Evolutionary conservation across 2,329 filamentous ascomycete species (phyloP), one percentile per base, ranked within the genome.

Genomic region (Aspergillus texensis): DNA sequence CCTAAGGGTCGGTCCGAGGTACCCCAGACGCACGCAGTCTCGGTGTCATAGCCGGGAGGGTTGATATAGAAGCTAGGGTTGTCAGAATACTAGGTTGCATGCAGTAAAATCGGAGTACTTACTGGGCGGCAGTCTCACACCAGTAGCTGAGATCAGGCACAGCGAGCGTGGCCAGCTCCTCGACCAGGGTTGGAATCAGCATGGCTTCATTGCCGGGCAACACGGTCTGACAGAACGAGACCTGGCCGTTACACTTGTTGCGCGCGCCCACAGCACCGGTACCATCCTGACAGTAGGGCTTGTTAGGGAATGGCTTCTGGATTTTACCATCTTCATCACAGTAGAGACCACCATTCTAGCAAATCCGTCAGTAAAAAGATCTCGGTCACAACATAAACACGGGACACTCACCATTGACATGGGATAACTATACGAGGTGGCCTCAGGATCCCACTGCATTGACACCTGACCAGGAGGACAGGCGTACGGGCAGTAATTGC

Each of bases 141-240:
- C 91, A 94, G 78, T 94, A 94, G 61, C 79, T 83, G 21, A 83
- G 79, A 62, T 83, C 89, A 10, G 91, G 91, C 41, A 94, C 90
- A 57, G 91, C 90, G 60, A 94, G 81, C 34, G 83, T 84, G n/a
- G 82, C 81, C 28, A 72, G 77, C 65, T 82, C 79, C 26, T 82
- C 72, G 54, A 93, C 88, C 66, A 88, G 77, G n/a, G 90, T 94
- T 19, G 91, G 90, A 71, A 93, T 93, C 69, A 93, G 82, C 91
- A 94, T 94, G 65, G 89, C 89, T 80, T 94, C 91, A 71, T 92
- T 90, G 57, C 91, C 91, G 21, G 91, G 91, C 65, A 93, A 79
- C 16, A 93, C 89, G 5, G 91, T 94, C 78, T 94, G 91, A 78
- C 91, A 94, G 78, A 91, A 92, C 3, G 91, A 87, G 60, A 93